Percentiles rank a stretch among this genome's conserved stretches.
Evolutionary conservation across 164 flowering plant genomes (phyloP).

Genomic region (Liriodendron chinense): DNA sequence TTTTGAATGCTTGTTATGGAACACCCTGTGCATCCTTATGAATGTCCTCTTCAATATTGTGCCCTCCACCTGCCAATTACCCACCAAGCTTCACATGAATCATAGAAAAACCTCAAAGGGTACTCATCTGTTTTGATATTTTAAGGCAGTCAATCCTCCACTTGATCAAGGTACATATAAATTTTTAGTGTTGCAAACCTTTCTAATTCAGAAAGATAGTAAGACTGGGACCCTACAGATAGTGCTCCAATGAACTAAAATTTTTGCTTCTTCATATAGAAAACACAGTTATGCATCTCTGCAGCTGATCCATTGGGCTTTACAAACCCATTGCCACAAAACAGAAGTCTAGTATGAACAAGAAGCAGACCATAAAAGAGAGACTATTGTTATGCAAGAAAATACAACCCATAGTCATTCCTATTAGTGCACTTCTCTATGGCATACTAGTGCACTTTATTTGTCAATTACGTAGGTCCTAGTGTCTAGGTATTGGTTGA

Average conservation of each 20-base stretch:
- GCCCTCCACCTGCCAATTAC: slow-evolving; percentile 72
- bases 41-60: slow-evolving; percentile 54
- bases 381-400: no score
- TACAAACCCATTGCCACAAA: no score
- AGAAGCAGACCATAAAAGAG: no score
- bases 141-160: neutral
- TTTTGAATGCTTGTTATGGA: slow-evolving; percentile 35
- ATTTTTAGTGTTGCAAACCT: neutral
- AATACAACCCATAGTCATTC: no score
- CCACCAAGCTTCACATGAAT: slow-evolving; percentile 55
- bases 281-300: neutral
- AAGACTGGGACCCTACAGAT: neutral
- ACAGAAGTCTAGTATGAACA: no score
- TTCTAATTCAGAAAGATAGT: neutral
- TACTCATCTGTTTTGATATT: slow-evolving; percentile 5
- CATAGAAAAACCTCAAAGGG: slow-evolving; percentile 23
- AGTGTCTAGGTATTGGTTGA: no score
- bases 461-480: no score
- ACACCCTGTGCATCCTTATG: slow-evolving; percentile 43
- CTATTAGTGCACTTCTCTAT: no score
- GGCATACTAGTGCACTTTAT: no score
- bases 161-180: neutral
- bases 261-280: neutral
- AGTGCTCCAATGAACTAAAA: neutral
- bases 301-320: no score